Base-by-base conservation (phyloP, 768 basidiomycete species). In the Trametes villosa region DNA sequence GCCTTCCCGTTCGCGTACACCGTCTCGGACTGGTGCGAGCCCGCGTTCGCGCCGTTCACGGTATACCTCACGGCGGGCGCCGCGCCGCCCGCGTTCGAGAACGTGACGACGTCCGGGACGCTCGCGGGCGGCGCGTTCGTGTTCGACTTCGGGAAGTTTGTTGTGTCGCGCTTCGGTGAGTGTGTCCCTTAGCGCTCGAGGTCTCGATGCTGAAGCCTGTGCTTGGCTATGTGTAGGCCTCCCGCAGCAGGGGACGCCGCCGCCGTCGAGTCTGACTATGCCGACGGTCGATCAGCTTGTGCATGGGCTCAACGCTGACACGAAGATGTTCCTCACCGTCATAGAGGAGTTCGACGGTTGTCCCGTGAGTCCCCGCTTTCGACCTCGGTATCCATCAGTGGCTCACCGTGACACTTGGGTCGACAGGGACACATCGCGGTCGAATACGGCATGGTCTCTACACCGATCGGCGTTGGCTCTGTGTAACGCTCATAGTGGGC, bases 121-220 rank as follows among this genome's bases (percentile, higher is more conserved):
- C 64, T 65, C 53, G 55, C 57, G n/a, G 49, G 55, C 29, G 64
- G 67, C 38, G 53, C 33, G 22, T 67, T 61, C 57, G 38, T 58
- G 18, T 52, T 52, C 27, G 27, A 61, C 6, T 63, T 67, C 29
- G 67, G 67, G 27, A 57, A 59, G 50, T 67, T 57, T 36, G 48
- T 62, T 6, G 60, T 67, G 29, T 53, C 67, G 30, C 62, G 63
- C 62, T 67, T 67, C 41, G 65, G 65, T 67, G 27, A 27, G 62
- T 53, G 46, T 26, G 34, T 27, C 18, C 9, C 27, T n/a, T 40
- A 29, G 29, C 15, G 38, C 27, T 31, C 20, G 7, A 30, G n/a
- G 8, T 12, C 40, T 34, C 13, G 18, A 27, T 26, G 31, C 34
- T 42, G 49, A 36, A 5, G 5, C 18, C 38, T 41, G 15, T 17